Evolutionary conservation across 768 basidiomycete genomes (phyloP).

Genomic region (Tephrocybe sp.): DNA sequence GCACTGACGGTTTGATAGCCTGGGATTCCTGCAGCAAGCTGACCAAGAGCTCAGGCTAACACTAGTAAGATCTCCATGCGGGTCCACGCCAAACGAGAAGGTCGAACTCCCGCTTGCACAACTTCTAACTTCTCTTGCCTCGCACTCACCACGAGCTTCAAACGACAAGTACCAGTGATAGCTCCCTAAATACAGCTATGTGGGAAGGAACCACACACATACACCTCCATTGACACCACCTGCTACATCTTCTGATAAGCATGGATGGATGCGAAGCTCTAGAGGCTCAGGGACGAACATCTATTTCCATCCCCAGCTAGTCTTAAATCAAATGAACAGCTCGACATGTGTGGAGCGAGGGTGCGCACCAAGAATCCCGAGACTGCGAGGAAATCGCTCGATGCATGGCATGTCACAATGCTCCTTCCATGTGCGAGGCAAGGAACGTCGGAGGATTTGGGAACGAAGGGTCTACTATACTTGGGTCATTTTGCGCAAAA

Average conservation of each 20-base stretch:
- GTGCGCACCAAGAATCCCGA: neutral
- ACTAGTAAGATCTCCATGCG: neutral
- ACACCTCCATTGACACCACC: too few species aligned
- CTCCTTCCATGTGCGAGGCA: neutral
- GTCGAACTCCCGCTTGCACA: neutral
- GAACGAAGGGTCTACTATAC: neutral
- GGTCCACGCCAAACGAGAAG: neutral
- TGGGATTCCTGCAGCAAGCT: neutral
- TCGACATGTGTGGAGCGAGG: neutral
- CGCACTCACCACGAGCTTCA: too few species aligned
- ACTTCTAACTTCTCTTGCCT: neutral
- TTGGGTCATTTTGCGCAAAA: neutral
- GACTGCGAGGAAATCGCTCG: neutral
- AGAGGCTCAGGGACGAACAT: too few species aligned
- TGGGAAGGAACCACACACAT: too few species aligned
- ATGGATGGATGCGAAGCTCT: too few species aligned
- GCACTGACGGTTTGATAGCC: slow-evolving; percentile 4
- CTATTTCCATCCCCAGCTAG: neutral
- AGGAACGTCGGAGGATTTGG: neutral
- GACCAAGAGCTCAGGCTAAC: neutral
- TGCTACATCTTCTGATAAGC: too few species aligned
- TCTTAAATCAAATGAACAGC: neutral
- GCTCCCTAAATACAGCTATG: too few species aligned
- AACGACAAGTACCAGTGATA: neutral
- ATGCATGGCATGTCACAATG: neutral